Conservation (phyloP, 1,139 yeast species). For the Lodderomyces orthopsilosis region DNA sequence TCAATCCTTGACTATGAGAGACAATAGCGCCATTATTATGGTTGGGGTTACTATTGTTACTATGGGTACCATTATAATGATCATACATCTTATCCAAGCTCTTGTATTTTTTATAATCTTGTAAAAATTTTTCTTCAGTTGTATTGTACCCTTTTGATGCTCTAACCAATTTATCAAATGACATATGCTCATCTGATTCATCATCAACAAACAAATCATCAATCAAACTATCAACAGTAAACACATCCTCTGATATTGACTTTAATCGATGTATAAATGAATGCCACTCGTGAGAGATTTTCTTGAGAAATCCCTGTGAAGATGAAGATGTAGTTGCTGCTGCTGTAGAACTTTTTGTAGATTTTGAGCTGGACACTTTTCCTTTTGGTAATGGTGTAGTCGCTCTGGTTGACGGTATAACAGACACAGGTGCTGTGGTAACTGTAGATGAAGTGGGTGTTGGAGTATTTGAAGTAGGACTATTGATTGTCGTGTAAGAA, state of each 20-base stretch:
- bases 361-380: background rate
- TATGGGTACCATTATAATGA: slow-evolving; percentile 12
- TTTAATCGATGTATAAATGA: slow-evolving; percentile 32
- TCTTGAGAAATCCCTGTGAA: slow-evolving; percentile 23
- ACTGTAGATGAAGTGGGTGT: slow-evolving; percentile 1
- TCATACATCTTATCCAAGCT: slow-evolving; percentile 36
- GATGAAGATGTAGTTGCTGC: slow-evolving; percentile 2
- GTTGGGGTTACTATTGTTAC: slow-evolving; percentile 12
- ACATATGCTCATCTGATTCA: slow-evolving; percentile 26
- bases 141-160: slow-evolving; percentile 20
- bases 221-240: slow-evolving; percentile 39
- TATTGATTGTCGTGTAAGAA: background rate
- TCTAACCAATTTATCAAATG: slow-evolving; percentile 22
- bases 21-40: background rate
- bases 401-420: background rate
- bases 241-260: slow-evolving; percentile 42
- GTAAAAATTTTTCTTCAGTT: slow-evolving; percentile 34
- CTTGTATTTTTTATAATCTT: slow-evolving; percentile 31
- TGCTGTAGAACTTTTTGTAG: background rate
- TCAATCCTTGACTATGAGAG: slow-evolving; percentile 1
- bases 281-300: slow-evolving; percentile 35
- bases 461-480: slow-evolving; percentile 1
- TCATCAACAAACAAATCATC: slow-evolving; percentile 43
- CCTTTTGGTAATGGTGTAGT: background rate
- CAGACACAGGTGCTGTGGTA: slow-evolving; percentile 4